Evolutionary conservation across 768 basidiomycete species (phyloP).

Genomic region (Termitomyces sp.): DNA sequence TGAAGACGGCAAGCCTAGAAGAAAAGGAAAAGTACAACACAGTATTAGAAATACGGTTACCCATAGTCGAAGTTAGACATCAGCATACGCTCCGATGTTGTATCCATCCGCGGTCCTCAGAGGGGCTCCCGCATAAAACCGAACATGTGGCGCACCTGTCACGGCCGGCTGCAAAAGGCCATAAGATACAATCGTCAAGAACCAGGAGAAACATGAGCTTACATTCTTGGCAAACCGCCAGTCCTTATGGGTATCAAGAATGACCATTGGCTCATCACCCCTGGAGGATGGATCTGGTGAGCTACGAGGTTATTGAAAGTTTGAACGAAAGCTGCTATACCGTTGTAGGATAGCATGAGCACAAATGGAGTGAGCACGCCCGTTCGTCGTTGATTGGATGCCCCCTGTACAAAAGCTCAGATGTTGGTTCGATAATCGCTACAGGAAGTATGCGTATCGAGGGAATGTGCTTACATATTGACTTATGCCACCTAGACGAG

Average conservation of each 20-base stretch:
- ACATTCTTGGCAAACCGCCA: constrained; percentile 91
- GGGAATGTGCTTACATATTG: constrained; percentile 58
- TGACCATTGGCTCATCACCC: constrained; percentile 83
- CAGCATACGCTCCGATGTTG: constrained; percentile 78
- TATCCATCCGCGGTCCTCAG: constrained; percentile 85
- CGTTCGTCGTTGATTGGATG: constrained; percentile 33
- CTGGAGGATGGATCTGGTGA: constrained; percentile 31
- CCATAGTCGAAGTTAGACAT: not conserved
- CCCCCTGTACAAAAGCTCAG: constrained; percentile 34
- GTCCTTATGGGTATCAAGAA: constrained; percentile 75
- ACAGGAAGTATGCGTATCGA: not conserved
- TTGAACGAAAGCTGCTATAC: constrained; percentile 31
- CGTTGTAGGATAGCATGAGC: constrained; percentile 80
- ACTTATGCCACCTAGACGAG: constrained; percentile 75
- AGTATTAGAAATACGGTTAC: not conserved
- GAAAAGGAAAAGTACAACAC: not conserved
- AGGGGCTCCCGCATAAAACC: constrained; percentile 93
- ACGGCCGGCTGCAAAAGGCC: constrained; percentile 59
- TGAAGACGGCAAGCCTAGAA: constrained; percentile 74
- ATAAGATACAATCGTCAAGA: not conserved
- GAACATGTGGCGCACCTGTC: constrained; percentile 57
- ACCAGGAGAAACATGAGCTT: constrained; percentile 21
- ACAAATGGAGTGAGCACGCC: constrained; percentile 72
- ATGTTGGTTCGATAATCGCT: not conserved
- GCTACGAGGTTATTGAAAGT: not conserved